Evolutionary conservation across 768 basidiomycete genomes (phyloP).

Genomic region (Rhodosporidiobolus sp.): DNA sequence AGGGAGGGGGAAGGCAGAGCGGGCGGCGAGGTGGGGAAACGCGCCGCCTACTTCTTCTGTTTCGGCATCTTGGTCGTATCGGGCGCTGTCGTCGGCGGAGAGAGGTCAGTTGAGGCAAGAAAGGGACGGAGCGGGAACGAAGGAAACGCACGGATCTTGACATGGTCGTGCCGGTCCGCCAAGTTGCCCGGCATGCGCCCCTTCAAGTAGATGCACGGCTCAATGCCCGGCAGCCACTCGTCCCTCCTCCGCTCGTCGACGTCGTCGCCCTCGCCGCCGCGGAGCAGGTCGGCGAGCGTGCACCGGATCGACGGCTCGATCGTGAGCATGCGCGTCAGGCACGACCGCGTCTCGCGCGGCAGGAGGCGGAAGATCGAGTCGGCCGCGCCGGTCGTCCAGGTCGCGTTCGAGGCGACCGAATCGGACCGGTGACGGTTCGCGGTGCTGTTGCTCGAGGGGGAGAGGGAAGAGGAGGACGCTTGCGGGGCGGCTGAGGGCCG

Average conservation of each 20-base stretch:
- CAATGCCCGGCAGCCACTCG: constrained; percentile 76
- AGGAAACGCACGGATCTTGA: constrained; percentile 28
- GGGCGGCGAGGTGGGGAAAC: too few relatives aligned
- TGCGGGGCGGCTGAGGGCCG: background rate
- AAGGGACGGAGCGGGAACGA: background rate
- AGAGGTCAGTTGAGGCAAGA: background rate
- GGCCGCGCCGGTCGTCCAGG: constrained; percentile 68
- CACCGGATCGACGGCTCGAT: constrained; percentile 84
- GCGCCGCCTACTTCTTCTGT: constrained; percentile 13
- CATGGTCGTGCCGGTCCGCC: constrained; percentile 18
- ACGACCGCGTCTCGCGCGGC: constrained; percentile 85
- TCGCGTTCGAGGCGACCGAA: constrained; percentile 53
- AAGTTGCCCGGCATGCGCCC: constrained; percentile 1
- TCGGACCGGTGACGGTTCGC: constrained; percentile 33
- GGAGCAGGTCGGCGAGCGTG: constrained; percentile 85
- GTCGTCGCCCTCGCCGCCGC: constrained; percentile 59
- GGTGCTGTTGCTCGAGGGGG: background rate
- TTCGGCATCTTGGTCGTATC: constrained; percentile 17
- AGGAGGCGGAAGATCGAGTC: constrained; percentile 95
- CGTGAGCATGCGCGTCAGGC: constrained; percentile 87
- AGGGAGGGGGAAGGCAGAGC: too few relatives aligned
- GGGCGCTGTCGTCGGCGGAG: background rate
- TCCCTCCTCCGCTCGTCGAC: constrained; percentile 65
- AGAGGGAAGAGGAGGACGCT: too few relatives aligned
- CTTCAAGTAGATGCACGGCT: constrained; percentile 55